Percentiles rank a stretch among this genome's conserved stretches.
Conservation (phyloP, 805 yeast species). For the Schwanniomyces polymorphus region DNA sequence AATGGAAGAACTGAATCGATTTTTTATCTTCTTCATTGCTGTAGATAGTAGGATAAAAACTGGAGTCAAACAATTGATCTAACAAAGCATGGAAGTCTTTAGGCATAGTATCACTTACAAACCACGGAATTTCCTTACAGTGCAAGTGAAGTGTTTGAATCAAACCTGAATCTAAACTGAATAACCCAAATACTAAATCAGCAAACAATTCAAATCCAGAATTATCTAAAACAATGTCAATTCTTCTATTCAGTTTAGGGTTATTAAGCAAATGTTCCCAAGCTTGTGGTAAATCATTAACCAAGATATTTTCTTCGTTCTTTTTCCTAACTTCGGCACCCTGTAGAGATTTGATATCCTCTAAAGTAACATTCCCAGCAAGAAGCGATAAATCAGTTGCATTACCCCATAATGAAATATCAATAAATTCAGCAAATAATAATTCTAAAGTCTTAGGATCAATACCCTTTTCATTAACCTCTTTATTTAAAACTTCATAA, state of each 20-base stretch:
- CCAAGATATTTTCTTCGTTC: constrained; percentile 75
- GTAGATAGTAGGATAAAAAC: constrained; percentile 48
- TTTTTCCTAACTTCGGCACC: constrained; percentile 84
- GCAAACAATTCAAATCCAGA: constrained; percentile 89
- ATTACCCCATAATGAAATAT: constrained; percentile 95
- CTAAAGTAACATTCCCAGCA: constrained; percentile 78
- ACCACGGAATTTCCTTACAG: constrained; percentile 93
- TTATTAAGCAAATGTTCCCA: constrained; percentile 50
- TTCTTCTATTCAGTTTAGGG: constrained; percentile 39
- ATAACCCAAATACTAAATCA: constrained; percentile 30
- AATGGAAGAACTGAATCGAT: constrained; percentile 20
- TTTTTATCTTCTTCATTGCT: constrained; percentile 14
- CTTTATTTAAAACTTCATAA: constrained; percentile 43
- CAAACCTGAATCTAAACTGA: constrained; percentile 63
- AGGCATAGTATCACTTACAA: constrained; percentile 93
- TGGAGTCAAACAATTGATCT: constrained; percentile 51
- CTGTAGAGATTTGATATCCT: constrained; percentile 88
- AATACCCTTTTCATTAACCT: constrained; percentile 12
- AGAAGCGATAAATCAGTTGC: constrained; percentile 92
- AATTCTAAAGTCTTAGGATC: constrained; percentile 48
- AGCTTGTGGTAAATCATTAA: constrained; percentile 69
- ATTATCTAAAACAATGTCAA: constrained; percentile 87
- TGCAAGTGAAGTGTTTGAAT: constrained; percentile 70
- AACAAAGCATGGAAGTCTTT: constrained; percentile 69
- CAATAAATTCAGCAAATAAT: constrained; percentile 79